Evolutionary conservation across 176 grass and related monocot genomes (phyloP).

Genomic region (Hordeum marinum): DNA sequence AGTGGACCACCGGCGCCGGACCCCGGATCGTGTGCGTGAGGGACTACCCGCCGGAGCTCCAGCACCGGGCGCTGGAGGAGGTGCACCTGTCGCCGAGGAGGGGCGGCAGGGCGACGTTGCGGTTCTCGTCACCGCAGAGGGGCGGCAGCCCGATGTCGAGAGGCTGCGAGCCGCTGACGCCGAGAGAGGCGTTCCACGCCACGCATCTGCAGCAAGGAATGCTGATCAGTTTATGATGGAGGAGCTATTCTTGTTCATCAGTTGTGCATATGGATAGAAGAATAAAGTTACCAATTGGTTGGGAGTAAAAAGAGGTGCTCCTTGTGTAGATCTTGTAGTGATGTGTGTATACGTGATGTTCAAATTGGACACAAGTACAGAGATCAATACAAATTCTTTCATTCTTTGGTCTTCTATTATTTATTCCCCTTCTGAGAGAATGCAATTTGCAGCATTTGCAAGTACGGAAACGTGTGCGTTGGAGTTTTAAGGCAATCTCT

Average conservation of each 20-base stretch:
- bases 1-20: conserved; percentile 89
- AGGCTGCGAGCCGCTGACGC: conserved; percentile 30
- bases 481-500: no score
- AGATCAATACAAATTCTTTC: conserved; percentile 31
- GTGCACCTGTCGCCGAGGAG: conserved; percentile 63
- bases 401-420: not conserved
- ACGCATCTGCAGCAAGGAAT: conserved; percentile 26
- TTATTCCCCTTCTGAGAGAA: not conserved
- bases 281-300: not conserved
- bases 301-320: conserved; percentile 6
- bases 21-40: conserved; percentile 90
- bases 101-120: conserved; percentile 23
- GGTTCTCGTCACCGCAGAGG: conserved; percentile 47
- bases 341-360: conserved; percentile 7
- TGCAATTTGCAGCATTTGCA: not conserved
- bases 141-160: conserved; percentile 33
- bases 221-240: conserved; percentile 18
- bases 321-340: conserved; percentile 36
- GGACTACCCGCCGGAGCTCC: conserved; percentile 87
- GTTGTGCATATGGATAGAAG: conserved; percentile 7
- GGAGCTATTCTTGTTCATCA: not conserved
- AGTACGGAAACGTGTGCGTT: no score
- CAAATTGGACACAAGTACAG: not conserved
- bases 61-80: conserved; percentile 67
- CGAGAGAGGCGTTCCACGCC: conserved; percentile 37